Evolutionary conservation across 2,329 filamentous ascomycete species (phyloP), one percentile per base, ranked within the genome.

Genomic region (Epichloe sibirici): DNA sequence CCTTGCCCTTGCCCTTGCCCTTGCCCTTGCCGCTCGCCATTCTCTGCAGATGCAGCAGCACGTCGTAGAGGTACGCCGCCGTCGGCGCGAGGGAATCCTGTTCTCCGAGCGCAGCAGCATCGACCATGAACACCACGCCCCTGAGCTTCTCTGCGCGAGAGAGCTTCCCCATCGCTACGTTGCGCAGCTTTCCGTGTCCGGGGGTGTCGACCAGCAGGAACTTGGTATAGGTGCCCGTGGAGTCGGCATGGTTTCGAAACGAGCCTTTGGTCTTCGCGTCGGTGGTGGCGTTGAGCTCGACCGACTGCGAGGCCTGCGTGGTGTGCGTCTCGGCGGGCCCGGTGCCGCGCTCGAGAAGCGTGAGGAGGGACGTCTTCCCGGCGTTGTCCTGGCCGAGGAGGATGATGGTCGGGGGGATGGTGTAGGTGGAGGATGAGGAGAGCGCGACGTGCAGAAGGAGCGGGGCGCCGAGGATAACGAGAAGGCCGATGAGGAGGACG

Each of bases 131-230:
- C 49, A 97, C 77, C 50, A 97, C 74, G 17, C 86, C 90, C 42
- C 78, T 78, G 47, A 91, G 71, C 57, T 78, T 77, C 49, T 69
- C 64, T 35, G 62, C 62, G 55, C 58, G 64, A 53, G 59, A 63
- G 28, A 85, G 69, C 51, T 70, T 72, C 43, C 74, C 68, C 54
- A 86, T 74, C 3, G 86, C 82, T 58, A 81, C 74, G 61, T 82
- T 78, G 55, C 93, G 88, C 54, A 98, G 81, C 71, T 98, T 98
- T 61, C 89, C 90, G 72, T 98, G 93, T 40, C 93, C 93, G 0
- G 93, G 93, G 1, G 91, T 97, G 71, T 98, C 93, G 63, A 88
- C 72, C 37, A 97, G 73, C 42, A 86, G 73, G 66, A 93, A 88
- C 65, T 82, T 85, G 58, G 79, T 82, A 64, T 85, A 82, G 49